Evolutionary conservation across 2,329 filamentous ascomycete species (phyloP), one percentile per base, ranked within the genome.

Genomic region (Leptosphaerulina australis): DNA sequence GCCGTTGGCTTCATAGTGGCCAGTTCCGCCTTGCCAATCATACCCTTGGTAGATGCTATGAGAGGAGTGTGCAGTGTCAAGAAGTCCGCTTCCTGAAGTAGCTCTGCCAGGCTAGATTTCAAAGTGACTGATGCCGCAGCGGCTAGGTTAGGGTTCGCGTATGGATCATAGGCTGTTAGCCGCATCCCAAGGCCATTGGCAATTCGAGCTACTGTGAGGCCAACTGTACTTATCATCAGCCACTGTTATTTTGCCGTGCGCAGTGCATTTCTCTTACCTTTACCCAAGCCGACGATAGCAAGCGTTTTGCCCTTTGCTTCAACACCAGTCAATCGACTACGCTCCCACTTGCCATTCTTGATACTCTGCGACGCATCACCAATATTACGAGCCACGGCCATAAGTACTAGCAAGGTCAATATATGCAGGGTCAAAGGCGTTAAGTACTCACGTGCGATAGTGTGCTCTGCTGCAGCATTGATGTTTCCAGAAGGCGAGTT

Each of bases 401-500:
- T 83, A 48, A 93, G 77, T 31, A 94, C 77, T 44, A 18, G 8
- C 12, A 58, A 54, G 0, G 60, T 76, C 40, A 76, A 70, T 50
- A 18, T 14, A 15, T 1, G 15, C 5, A 5, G 14, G n/a, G 9
- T 3, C 3, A 24, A 5, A 1, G 8, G 20, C 15, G 21, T 25
- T 20, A 29, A 11, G 17, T 31, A 66, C 77, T 46, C 36, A 75
- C 74, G 53, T 10, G 74, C 86, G 44, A 92, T 81, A 0, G 88
- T 91, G 63, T 91, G 88, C 67, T 91, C 88, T 0, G 88, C 88
- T 0, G 89, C 90, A 0, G 90, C 89, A 49, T 88, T 83, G 59
- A 92, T 91, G 67, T 94, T 94, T 2, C 90, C 90, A 14, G 83
- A 83, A 0, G 90, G 89, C 20, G 84, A 88, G 70, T 93, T 94